phyloP scores from a whole-genome alignment of 495 filamentous ascomycete genomes.

The Lepidopterella palustris region DNA sequence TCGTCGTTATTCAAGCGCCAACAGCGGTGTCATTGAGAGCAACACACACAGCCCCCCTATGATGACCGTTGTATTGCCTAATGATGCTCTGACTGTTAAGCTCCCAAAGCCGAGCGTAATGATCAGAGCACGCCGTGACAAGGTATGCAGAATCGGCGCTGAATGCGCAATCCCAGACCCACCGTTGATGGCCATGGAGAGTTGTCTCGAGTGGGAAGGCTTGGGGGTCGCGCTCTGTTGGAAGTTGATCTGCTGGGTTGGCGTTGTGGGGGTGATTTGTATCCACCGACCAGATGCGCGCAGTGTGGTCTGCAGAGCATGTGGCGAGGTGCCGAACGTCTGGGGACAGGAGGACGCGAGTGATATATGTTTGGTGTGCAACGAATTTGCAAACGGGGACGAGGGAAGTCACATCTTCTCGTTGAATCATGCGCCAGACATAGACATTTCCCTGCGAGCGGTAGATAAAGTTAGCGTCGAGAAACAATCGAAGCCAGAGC shows the following conservation, averaged over 20 bases:
- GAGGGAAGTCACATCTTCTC: slow-evolving; percentile 76
- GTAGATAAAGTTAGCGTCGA: neutral
- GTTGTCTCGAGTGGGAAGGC: slow-evolving; percentile 80
- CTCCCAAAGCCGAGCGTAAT: slow-evolving; percentile 97
- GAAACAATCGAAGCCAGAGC: slow-evolving; percentile 4
- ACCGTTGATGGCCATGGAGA: slow-evolving; percentile 88
- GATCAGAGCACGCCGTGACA: slow-evolving; percentile 95
- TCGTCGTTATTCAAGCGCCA: slow-evolving; percentile 2
- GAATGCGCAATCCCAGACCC: slow-evolving; percentile 99
- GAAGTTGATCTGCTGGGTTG: slow-evolving; percentile 28
- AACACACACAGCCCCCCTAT: slow-evolving; percentile 91
- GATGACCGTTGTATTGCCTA: slow-evolving; percentile 95
- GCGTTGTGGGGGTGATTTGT: slow-evolving; percentile 30
- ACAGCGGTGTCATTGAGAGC: slow-evolving; percentile 71
- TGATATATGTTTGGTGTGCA: slow-evolving; percentile 90
- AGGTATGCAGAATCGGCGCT: slow-evolving; percentile 93
- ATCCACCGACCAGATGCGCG: slow-evolving; percentile 93
- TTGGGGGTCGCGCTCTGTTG: slow-evolving; percentile 36
- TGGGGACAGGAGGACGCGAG: slow-evolving; percentile 88
- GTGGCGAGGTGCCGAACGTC: slow-evolving; percentile 97
- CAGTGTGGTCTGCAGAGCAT: slow-evolving; percentile 95
- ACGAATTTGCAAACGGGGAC: slow-evolving; percentile 87
- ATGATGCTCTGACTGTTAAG: slow-evolving; percentile 78
- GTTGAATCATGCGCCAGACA: slow-evolving; percentile 87
- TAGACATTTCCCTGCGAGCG: slow-evolving; percentile 81